Conservation (phyloP, 371 early-diverging fungal species). For the Gilbertella persicaria region DNA sequence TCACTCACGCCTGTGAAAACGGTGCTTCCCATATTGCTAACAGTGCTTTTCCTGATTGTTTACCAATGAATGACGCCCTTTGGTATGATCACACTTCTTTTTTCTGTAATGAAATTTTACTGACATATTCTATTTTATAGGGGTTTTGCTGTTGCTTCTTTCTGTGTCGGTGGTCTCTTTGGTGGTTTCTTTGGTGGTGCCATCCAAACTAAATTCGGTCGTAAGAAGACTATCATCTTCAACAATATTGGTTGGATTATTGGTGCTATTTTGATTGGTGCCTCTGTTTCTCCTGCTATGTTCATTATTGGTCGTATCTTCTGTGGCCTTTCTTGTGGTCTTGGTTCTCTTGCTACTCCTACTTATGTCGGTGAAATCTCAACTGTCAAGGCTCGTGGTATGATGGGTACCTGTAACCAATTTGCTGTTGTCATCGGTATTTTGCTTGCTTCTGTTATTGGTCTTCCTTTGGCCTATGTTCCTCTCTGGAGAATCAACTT, state of each 20-base stretch:
- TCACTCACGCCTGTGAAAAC: slow-evolving; percentile 27
- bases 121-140: slow-evolving; percentile 45
- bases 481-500: slow-evolving; percentile 73
- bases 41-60: slow-evolving; percentile 28
- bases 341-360: slow-evolving; percentile 75
- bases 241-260: slow-evolving; percentile 64
- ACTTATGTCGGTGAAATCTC: slow-evolving; percentile 84
- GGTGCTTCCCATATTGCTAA: slow-evolving; percentile 13
- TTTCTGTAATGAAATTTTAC: slow-evolving; percentile 13
- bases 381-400: slow-evolving; percentile 69
- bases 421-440: slow-evolving; percentile 80
- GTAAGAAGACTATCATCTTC: slow-evolving; percentile 61
- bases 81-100: slow-evolving; percentile 10
- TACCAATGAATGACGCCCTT: slow-evolving; percentile 29
- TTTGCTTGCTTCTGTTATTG: slow-evolving; percentile 63
- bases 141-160: slow-evolving; percentile 69
- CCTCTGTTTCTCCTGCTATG: slow-evolving; percentile 53
- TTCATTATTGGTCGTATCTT: slow-evolving; percentile 79
- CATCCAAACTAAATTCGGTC: slow-evolving; percentile 62
- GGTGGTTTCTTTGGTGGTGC: slow-evolving; percentile 68
- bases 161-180: slow-evolving; percentile 73
- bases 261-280: slow-evolving; percentile 63
- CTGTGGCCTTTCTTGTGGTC: slow-evolving; percentile 80
- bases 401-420: slow-evolving; percentile 78
- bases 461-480: slow-evolving; percentile 57